Conservation (phyloP, 2,329 filamentous ascomycete species). For the Ilyonectria destructans region DNA sequence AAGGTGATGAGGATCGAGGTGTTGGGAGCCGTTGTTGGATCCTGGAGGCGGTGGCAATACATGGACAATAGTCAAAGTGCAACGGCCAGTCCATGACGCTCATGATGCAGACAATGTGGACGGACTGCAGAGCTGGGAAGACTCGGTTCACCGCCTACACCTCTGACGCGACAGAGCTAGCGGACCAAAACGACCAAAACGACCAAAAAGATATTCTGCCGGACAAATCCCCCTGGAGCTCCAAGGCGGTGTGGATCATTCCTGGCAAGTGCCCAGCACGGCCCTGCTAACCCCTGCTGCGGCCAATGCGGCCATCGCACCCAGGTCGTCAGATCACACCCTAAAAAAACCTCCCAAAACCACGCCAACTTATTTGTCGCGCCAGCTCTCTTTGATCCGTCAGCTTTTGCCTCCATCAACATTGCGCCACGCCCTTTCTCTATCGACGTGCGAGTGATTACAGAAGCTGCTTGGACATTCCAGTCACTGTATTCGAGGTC, state of each 20-base stretch:
- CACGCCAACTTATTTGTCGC: conserved; percentile 20
- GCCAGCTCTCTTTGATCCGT: conserved; percentile 26
- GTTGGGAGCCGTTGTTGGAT: conserved; percentile 4
- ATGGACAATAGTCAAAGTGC: not conserved
- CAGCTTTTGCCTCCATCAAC: conserved; percentile 33
- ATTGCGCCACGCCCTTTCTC: conserved; percentile 19
- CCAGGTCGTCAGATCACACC: conserved; percentile 37
- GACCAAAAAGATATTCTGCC: conserved; percentile 26
- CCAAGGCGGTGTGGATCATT: conserved; percentile 26
- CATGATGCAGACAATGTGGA: not conserved
- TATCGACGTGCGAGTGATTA: not conserved
- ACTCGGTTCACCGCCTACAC: conserved; percentile 30
- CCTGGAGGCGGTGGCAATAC: not conserved
- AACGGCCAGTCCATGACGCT: not conserved
- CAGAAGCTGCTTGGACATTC: not conserved
- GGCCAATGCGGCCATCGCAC: not conserved
- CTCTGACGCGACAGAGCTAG: conserved; percentile 8
- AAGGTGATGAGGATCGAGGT: not conserved
- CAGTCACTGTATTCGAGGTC: not conserved
- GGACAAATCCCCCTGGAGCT: conserved; percentile 32
- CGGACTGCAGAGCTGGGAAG: conserved; percentile 6
- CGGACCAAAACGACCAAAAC: conserved; percentile 14
- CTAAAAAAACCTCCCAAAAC: conserved; percentile 36
- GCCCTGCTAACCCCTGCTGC: conserved; percentile 3
- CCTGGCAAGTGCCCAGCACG: conserved; percentile 2